A percentile compares a stretch with the other conserved stretches of the same genome.
phyloP scores from a whole-genome alignment of 352 stramenopile genomes.

The Peronospora destructor region DNA sequence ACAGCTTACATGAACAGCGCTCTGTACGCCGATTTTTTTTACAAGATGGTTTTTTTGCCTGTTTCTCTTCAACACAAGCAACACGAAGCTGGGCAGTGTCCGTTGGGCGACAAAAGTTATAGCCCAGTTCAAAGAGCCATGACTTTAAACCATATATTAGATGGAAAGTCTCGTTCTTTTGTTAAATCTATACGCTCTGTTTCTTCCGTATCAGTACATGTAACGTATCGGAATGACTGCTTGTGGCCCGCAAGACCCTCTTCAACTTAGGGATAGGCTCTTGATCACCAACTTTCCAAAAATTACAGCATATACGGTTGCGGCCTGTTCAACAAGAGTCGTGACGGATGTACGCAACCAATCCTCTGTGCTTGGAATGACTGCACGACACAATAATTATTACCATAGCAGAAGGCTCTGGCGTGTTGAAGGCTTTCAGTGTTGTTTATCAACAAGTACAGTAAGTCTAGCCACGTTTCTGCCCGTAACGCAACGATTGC shows the following conservation, averaged over 20 bases:
- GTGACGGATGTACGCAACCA: too few species aligned
- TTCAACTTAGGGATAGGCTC: not conserved
- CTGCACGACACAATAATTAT: not conserved
- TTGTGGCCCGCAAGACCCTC: too few species aligned
- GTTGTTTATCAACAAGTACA: not conserved
- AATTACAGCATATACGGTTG: too few species aligned
- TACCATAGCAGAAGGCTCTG: not conserved
- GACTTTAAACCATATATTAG: too few species aligned
- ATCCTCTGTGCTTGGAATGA: too few species aligned
- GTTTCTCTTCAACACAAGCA: conserved; percentile 6
- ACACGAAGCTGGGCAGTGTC: conserved; percentile 7
- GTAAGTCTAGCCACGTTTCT: not conserved
- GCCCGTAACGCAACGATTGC: not conserved
- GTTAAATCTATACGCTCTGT: too few species aligned
- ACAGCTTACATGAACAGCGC: conserved; percentile 13
- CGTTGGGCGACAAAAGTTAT: too few species aligned
- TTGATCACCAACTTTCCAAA: not conserved
- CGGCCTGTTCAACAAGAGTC: too few species aligned
- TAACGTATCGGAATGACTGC: too few species aligned
- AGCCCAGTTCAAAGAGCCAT: too few species aligned
- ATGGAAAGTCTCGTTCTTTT: too few species aligned
- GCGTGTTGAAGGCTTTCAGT: not conserved
- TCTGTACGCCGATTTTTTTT: not conserved
- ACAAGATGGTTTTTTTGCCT: not conserved
- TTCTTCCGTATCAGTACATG: too few species aligned